phyloP scores from a whole-genome alignment of 2,329 filamentous ascomycete species.

The Calonectria montana region DNA sequence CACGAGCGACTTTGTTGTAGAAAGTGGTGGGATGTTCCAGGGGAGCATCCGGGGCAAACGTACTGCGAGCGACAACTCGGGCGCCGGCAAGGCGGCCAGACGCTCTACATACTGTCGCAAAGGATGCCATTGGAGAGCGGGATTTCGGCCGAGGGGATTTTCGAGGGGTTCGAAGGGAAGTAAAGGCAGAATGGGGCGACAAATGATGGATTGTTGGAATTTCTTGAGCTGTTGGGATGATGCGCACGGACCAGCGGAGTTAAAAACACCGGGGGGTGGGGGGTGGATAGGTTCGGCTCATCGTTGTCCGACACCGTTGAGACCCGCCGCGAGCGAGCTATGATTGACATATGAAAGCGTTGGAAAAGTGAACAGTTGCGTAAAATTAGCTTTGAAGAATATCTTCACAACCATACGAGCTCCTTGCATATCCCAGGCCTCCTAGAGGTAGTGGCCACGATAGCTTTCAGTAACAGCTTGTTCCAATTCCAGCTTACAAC shows the following conservation, averaged over 20 bases:
- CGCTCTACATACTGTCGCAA: slow-evolving; percentile 72
- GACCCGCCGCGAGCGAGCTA: neutral
- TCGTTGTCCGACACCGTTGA: neutral
- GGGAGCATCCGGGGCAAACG: slow-evolving; percentile 40
- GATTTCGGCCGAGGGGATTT: slow-evolving; percentile 37
- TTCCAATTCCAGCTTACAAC: too few species aligned
- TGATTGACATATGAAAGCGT: too few species aligned
- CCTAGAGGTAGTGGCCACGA: too few species aligned
- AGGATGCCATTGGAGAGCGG: slow-evolving; percentile 69
- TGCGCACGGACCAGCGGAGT: slow-evolving; percentile 37
- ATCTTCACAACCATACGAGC: too few species aligned
- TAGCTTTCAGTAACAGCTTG: too few species aligned
- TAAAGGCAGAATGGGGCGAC: slow-evolving; percentile 28
- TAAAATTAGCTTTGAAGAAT: too few species aligned
- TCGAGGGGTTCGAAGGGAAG: slow-evolving; percentile 29
- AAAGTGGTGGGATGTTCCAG: slow-evolving; percentile 25
- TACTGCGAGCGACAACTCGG: slow-evolving; percentile 67
- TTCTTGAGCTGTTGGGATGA: slow-evolving; percentile 48
- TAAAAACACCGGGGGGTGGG: neutral
- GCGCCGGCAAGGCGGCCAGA: slow-evolving; percentile 68
- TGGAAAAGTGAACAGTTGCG: too few species aligned
- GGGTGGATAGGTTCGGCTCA: neutral
- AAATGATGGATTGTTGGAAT: slow-evolving; percentile 39
- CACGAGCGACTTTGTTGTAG: slow-evolving; percentile 39
- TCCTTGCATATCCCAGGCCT: too few species aligned